Evolutionary conservation across 2,329 filamentous ascomycete species (phyloP), one percentile per base, ranked within the genome.

Genomic region (Ophiostoma fasciatum): DNA sequence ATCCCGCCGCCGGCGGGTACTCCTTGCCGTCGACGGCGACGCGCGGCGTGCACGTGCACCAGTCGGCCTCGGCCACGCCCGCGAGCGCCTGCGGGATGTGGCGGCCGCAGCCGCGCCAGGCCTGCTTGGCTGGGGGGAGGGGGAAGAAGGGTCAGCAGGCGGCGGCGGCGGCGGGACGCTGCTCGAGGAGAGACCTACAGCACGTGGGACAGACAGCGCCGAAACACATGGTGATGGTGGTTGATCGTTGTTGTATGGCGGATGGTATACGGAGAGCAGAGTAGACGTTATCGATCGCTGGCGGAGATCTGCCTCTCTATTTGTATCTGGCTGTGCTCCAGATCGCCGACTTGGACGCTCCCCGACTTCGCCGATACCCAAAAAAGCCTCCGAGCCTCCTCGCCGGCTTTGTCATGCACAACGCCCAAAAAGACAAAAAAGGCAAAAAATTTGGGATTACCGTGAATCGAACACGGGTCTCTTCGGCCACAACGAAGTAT

Each of bases 21-120:
- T 55, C 47, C 43, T 61, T 63, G 42, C 60, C 62, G 35, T 58
- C 46, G 35, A 65, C 50, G 33, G 56, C 58, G 36, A 61, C 54
- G 42, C 53, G 56, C 22, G 63, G 63, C 38, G 55, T 49, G 51
- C 64, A 68, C 8, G 56, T 59, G 50, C 64, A 68, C 63, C 63
- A 64, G 30, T 65, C 48, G 11, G 56, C 51, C 48, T 66, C 57
- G 21, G 61, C 52, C 4, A 66, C 51, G 38, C 56, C 54, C 22
- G 51, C 44, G 30, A 68, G 55, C n/a, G 62, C 63, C 12, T 54
- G 48, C 8, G 60, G 53, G 39, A 67, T 58, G 46, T 68, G 64
- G 37, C 43, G 54, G 33, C 64, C 63, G 51, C 63, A 68, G 42
- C 64, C 64, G 41, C 62, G 59, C 64, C 64, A 67, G 19, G 62